Conservation (phyloP, 257 asterid species). For the Capsicum pubescens region DNA sequence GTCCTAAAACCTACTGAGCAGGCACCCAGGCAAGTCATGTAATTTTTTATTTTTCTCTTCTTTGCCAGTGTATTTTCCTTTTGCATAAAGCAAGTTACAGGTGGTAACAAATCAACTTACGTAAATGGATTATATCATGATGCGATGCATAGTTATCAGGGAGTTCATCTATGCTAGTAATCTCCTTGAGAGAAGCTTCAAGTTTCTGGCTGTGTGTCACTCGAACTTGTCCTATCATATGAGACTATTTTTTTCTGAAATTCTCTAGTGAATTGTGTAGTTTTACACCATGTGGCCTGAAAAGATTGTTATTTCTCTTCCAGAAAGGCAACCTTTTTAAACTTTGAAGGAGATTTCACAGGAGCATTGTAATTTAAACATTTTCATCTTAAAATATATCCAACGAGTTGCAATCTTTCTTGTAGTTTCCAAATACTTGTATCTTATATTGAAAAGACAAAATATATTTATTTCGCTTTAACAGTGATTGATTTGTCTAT, state of each 20-base stretch:
- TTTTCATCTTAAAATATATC: not conserved
- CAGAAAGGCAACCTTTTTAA: constrained; percentile 3
- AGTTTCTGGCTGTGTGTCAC: constrained; percentile 5
- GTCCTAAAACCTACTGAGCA: constrained; percentile 77
- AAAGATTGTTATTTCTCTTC: constrained; percentile 4
- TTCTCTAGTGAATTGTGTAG: not conserved
- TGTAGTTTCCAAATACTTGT: constrained; percentile 19
- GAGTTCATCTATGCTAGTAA: constrained; percentile 24
- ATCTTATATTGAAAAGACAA: constrained; percentile 6
- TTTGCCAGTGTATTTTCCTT: constrained; percentile 19
- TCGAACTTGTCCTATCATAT: not conserved
- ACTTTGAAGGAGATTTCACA: not conserved
- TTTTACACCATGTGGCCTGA: not conserved
- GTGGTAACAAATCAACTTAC: constrained; percentile 6
- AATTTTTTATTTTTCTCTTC: constrained; percentile 21
- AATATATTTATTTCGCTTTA: not conserved
- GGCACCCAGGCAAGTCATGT: constrained; percentile 71
- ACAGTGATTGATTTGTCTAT: constrained; percentile 7
- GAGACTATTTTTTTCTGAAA: not conserved
- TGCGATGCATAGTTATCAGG: not conserved
- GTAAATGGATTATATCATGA: not conserved
- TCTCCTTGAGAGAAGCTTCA: constrained; percentile 18
- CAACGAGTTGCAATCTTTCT: not conserved
- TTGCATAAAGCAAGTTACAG: constrained; percentile 11
- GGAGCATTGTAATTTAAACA: constrained; percentile 14